A percentile compares a stretch with the other conserved stretches of the same genome.
These are phyloP conservation scores for Didymella lethalis DNA, from an alignment of 2,329 filamentous ascomycete species.

Conservation along the genomic window DNA sequence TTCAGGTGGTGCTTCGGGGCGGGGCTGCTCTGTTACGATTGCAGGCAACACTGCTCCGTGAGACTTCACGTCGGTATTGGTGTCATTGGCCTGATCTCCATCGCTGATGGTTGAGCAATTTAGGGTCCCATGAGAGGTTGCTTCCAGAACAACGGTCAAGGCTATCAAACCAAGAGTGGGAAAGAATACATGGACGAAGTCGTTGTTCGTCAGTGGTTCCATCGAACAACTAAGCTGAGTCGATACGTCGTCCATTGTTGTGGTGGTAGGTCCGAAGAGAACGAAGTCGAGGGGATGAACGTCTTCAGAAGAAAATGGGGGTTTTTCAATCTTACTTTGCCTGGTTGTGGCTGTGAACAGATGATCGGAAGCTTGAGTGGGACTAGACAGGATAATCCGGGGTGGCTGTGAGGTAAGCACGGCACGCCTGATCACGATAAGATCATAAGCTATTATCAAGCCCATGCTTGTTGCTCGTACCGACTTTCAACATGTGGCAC, in stretches of 20 bases:
- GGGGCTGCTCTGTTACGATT: slow-evolving; percentile 9
- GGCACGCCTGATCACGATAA: background rate
- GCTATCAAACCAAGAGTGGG: background rate
- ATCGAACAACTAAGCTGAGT: background rate
- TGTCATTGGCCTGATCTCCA: background rate
- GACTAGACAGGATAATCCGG: background rate
- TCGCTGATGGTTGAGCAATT: slow-evolving; percentile 3
- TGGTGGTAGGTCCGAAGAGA: background rate
- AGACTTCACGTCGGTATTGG: background rate
- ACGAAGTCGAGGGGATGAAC: background rate
- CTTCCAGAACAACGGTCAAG: background rate
- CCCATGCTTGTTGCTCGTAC: background rate
- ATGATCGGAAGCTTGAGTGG: background rate
- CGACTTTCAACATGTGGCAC: background rate
- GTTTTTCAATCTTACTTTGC: background rate
- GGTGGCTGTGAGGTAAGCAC: background rate
- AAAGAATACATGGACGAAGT: background rate
- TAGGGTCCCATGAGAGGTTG: background rate
- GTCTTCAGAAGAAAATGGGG: no score
- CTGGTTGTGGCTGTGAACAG: slow-evolving; percentile 1
- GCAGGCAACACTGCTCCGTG: background rate
- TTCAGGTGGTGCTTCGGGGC: slow-evolving; percentile 2
- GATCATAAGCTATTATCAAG: background rate
- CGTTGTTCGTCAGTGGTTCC: background rate
- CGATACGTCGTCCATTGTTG: background rate